These are phyloP conservation scores for Phytophthora sp. DNA, from an alignment of 352 stramenopile species.

Conservation along the genomic window DNA sequence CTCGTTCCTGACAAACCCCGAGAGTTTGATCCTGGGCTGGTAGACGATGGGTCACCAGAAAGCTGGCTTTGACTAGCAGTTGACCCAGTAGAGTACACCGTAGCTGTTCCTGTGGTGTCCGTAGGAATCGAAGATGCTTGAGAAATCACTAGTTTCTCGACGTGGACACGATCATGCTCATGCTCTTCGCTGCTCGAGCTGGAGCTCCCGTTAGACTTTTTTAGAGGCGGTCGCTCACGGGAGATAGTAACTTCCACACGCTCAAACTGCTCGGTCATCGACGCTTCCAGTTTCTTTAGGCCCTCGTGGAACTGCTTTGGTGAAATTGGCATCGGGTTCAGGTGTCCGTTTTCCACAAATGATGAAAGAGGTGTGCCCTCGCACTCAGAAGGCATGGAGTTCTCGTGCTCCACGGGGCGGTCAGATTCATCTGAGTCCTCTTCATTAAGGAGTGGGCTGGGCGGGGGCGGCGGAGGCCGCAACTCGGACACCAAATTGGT, in stretches of 20 bases:
- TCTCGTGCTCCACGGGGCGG: constrained; percentile 15
- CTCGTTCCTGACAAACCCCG: constrained; percentile 15
- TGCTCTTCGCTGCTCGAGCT: constrained; percentile 42
- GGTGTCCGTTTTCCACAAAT: constrained; percentile 78
- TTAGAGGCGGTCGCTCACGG: constrained; percentile 55
- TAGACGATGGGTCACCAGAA: background rate
- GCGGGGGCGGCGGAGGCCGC: constrained; percentile 53
- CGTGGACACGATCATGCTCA: constrained; percentile 32
- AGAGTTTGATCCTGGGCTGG: constrained; percentile 17
- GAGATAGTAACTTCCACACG: constrained; percentile 84
- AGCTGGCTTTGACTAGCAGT: constrained; percentile 16
- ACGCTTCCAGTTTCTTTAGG: constrained; percentile 68
- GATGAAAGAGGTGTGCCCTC: constrained; percentile 81
- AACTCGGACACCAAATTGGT: constrained; percentile 83
- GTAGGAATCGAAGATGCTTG: constrained; percentile 19
- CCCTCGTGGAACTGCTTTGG: constrained; percentile 60
- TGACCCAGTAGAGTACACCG: constrained; percentile 12
- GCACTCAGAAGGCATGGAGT: constrained; percentile 39
- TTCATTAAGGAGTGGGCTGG: constrained; percentile 36
- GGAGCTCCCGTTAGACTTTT: constrained; percentile 36
- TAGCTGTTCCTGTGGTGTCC: constrained; percentile 7
- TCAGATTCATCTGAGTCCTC: constrained; percentile 45
- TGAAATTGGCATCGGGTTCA: constrained; percentile 62
- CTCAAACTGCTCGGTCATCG: constrained; percentile 75
- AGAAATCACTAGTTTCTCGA: constrained; percentile 52